Evolutionary conservation across 2,329 filamentous ascomycete species (phyloP).

Genomic region (Polychaeton citri): DNA sequence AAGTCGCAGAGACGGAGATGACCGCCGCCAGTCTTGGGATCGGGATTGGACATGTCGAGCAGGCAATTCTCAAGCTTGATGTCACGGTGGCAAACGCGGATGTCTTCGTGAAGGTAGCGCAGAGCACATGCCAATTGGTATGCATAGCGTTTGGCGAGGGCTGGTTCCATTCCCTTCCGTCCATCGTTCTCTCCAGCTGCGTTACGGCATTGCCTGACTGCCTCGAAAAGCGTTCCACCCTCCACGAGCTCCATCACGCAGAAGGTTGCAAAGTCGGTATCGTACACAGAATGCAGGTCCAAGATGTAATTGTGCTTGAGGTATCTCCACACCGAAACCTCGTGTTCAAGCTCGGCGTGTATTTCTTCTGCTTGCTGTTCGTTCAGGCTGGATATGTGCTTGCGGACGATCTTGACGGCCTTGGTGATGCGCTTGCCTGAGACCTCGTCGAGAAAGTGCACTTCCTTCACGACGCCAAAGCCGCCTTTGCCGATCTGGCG

Average conservation of each 20-base stretch:
- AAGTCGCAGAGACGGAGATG: slow-evolving; percentile 54
- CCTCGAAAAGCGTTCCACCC: slow-evolving; percentile 51
- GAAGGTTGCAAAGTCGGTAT: slow-evolving; percentile 55
- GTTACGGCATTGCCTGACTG: slow-evolving; percentile 41
- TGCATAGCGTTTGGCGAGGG: slow-evolving; percentile 45
- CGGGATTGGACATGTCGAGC: slow-evolving; percentile 39
- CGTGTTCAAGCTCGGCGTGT: slow-evolving; percentile 55
- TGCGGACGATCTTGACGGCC: slow-evolving; percentile 56
- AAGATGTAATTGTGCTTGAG: slow-evolving; percentile 50
- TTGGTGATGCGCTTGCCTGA: slow-evolving; percentile 38
- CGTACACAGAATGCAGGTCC: slow-evolving; percentile 49
- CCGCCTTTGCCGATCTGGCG: slow-evolving; percentile 53
- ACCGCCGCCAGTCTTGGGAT: slow-evolving; percentile 37
- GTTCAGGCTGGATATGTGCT: slow-evolving; percentile 39
- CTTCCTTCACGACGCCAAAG: slow-evolving; percentile 55
- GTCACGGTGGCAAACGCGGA: slow-evolving; percentile 52
- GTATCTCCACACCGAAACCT: slow-evolving; percentile 55
- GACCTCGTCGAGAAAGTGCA: slow-evolving; percentile 43
- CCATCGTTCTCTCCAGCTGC: slow-evolving; percentile 8
- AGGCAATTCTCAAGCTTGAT: slow-evolving; percentile 59
- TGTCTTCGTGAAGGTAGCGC: slow-evolving; percentile 54
- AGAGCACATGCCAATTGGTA: slow-evolving; percentile 52
- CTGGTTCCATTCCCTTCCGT: slow-evolving; percentile 32
- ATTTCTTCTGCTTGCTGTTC: slow-evolving; percentile 51
- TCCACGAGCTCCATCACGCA: slow-evolving; percentile 53